Evolutionary conservation across 2,329 filamentous ascomycete species (phyloP), one percentile per base, ranked within the genome.

Genomic region (Trematosphaeria pertusa): DNA sequence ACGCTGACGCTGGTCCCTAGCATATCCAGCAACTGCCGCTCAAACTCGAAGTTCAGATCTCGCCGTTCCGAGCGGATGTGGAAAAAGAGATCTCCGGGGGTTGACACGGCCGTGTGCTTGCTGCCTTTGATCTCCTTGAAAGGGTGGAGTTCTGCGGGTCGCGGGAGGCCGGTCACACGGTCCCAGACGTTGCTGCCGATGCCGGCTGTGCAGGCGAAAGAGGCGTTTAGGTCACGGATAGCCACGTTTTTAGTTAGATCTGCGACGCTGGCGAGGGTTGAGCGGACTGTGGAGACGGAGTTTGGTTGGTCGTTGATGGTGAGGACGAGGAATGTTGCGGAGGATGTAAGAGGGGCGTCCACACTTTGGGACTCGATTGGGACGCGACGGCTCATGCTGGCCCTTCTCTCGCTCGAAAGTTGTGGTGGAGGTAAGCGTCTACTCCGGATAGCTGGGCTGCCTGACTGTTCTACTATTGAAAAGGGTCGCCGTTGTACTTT

Each of bases 1-100:
- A 82, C 72, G 0, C 56, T 61, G 9, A 83, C 76, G 0, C 77
- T 50, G 33, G 75, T 74, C 0, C 78, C 78, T 0, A 85, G 72
- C 2, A 61, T 52, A 11, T 77, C 73, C 58, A 84, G 65, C 9
- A 85, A 61, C 53, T 83, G 81, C 22, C 76, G 70, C 67, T 84
- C 81, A 43, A 84, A 81, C 56, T 85, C 82, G 50, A 84, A 84
- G 56, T 77, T 79, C 17, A 85, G 54, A 54, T 84, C 82, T 11
- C 80, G 73, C 1, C 82, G 74, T 37, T 83, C 80, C 0, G 81
- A 74, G 21, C 81, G 78, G 49, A 85, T 84, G 54, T 85, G 82
- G 49, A 85, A 82, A 3, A 85, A 69, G 1, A 85, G 48, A 46
- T 85, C 81, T 0, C 82, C 81, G 0, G 81, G 78, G 0, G 82